Evolutionary conservation across 306 rosid genomes (phyloP), one percentile per base, ranked within the genome.

Genomic region (Echinosophora koreensis): DNA sequence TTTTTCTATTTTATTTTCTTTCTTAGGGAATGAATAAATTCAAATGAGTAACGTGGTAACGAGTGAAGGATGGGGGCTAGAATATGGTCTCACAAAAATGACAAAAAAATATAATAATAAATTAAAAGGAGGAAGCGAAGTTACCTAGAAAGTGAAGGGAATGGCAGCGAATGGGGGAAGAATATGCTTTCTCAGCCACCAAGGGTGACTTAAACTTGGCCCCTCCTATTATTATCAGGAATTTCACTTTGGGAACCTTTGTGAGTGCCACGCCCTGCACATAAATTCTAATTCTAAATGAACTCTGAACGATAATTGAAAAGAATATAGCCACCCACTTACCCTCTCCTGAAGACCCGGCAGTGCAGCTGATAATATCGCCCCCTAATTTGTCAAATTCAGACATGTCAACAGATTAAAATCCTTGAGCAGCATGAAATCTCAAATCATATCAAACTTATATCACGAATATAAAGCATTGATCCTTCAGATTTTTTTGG

Each of bases 71-170:
- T 4, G 2, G 11, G 44, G 10, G 44, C 9, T 39, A 39, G 44
- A 39, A 39, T 39, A 39, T 39, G 44, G 11, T 7, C 6, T 4
- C 39, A 4, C 6, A 35, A 4, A 35, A 44, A 50, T 1, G 22
- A 22, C 22, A 0, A 22, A 50, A 46, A 12, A 3, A 27, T 0
- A 66, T 28, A 11, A 4, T 47, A 12, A 52, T 49, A 70, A 61
- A 17, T 7, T 30, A 41, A 46, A 66, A 54, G 50, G 57, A 22
- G 57, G 37, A 50, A 41, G 1, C 7, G 59, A 22, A 77, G 28
- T 2, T 89, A 95, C 98, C 97, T 64, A 90, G 61, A 78, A 95
- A 95, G 68, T 95, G 98, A 16, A 95, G 93, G 61, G 98, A 88
- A 3, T 87, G 88, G 32, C 92, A 87, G 4, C 39, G 14, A 74